These are phyloP conservation scores for Amanita phalloides DNA, from an alignment of 768 basidiomycete genomes.

Conservation along the genomic window DNA sequence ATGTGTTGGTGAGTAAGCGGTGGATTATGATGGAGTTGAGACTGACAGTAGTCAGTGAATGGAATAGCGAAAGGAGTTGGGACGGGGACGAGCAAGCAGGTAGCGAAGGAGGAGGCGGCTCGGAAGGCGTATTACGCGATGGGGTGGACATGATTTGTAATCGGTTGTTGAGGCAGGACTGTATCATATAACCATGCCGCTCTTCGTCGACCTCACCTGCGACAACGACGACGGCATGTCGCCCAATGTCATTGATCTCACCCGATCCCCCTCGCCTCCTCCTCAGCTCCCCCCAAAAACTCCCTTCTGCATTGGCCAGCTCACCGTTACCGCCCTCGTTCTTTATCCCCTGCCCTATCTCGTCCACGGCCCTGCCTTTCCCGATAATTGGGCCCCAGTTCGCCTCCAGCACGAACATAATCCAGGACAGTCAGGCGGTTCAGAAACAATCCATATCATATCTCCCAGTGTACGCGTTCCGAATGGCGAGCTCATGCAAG, in stretches of 20 bases:
- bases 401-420: constrained; percentile 63
- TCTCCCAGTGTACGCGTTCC: constrained; percentile 42
- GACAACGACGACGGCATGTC: constrained; percentile 49
- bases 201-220: constrained; percentile 14
- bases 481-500: constrained; percentile 42
- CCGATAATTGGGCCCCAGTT: constrained; percentile 54
- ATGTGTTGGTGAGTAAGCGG: constrained; percentile 50
- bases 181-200: neutral
- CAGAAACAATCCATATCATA: constrained; percentile 74
- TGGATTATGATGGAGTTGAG: neutral
- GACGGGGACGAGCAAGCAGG: constrained; percentile 57
- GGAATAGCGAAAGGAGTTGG: constrained; percentile 60
- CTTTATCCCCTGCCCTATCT: constrained; percentile 75
- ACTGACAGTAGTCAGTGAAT: constrained; percentile 39
- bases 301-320: constrained; percentile 81
- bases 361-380: constrained; percentile 25
- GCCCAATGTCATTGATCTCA: constrained; percentile 55
- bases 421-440: constrained; percentile 37
- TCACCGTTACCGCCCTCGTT: constrained; percentile 74
- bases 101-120: constrained; percentile 72
- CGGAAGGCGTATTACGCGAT: constrained; percentile 59
- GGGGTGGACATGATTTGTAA: constrained; percentile 47
- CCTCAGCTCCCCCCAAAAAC: constrained; percentile 60
- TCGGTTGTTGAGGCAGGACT: neutral
- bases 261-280: constrained; percentile 48